Evolutionary conservation across 345 rosid genomes (phyloP).

Genomic region (Camelina laxa): DNA sequence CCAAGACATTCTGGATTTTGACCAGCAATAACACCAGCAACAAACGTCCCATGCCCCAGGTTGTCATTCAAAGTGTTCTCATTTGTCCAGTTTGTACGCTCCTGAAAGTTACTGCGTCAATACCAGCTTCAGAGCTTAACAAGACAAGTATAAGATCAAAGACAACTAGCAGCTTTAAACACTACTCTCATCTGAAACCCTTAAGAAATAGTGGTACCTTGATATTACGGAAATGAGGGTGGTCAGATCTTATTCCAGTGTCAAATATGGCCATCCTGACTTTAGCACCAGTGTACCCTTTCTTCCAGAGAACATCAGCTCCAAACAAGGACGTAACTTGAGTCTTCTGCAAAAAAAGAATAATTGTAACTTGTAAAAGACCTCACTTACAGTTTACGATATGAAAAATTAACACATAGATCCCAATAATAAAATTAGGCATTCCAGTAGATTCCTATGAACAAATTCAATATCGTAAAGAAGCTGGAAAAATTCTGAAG

Average conservation of each 20-base stretch:
- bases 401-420: background rate
- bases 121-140: constrained; percentile 43
- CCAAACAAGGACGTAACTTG: constrained; percentile 97
- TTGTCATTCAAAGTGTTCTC: constrained; percentile 98
- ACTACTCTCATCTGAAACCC: background rate
- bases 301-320: constrained; percentile 85
- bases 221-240: constrained; percentile 95
- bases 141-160: constrained; percentile 4
- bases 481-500: background rate
- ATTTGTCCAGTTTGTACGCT: constrained; percentile 97
- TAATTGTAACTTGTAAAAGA: constrained; percentile 21
- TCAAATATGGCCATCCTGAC: constrained; percentile 99
- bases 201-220: constrained; percentile 55
- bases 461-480: background rate
- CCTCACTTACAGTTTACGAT: constrained; percentile 12
- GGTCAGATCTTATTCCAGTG: constrained; percentile 91
- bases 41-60: constrained; percentile 99
- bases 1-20: constrained; percentile 88
- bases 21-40: constrained; percentile 98
- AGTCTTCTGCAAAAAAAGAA: constrained; percentile 59
- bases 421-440: background rate
- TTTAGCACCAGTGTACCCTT: constrained; percentile 90
- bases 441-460: constrained; percentile 4
- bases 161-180: background rate
- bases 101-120: constrained; percentile 60